phyloP scores from a whole-genome alignment of 441 rosid species.

The Cnidoscolus chayamansa region DNA sequence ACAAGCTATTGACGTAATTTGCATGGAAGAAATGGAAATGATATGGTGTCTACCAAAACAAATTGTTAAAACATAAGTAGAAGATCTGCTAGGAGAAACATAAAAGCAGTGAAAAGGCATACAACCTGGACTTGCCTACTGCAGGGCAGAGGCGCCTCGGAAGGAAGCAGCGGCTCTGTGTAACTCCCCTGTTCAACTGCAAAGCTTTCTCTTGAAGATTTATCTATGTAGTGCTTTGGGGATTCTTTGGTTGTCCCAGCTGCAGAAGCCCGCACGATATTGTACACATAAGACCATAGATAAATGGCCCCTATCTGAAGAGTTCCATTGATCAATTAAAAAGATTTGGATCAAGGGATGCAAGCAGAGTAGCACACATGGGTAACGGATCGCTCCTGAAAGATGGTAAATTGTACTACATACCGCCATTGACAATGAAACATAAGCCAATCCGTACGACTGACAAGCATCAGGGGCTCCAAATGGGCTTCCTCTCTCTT shows the following conservation, averaged over 20 bases:
- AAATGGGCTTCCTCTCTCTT: slow-evolving; percentile 78
- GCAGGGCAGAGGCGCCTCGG: slow-evolving; percentile 21
- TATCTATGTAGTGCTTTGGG: slow-evolving; percentile 3
- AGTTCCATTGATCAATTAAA: neutral
- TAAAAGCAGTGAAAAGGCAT: too few relatives aligned
- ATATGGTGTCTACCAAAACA: too few relatives aligned
- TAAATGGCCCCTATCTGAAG: slow-evolving; percentile 67
- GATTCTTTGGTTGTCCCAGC: slow-evolving; percentile 23
- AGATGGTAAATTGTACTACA: neutral
- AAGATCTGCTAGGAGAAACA: too few relatives aligned
- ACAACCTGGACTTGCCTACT: slow-evolving; percentile 24
- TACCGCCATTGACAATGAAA: slow-evolving; percentile 89
- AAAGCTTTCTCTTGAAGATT: too few relatives aligned
- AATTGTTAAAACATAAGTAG: too few relatives aligned
- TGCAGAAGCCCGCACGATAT: slow-evolving; percentile 51
- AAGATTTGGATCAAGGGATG: too few relatives aligned
- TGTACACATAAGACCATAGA: slow-evolving; percentile 74
- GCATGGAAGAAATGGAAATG: too few relatives aligned
- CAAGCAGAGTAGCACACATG: too few relatives aligned
- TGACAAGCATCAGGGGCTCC: slow-evolving; percentile 57
- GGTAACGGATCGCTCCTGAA: too few relatives aligned
- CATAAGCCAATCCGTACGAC: slow-evolving; percentile 59
- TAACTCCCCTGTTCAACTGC: slow-evolving; percentile 18
- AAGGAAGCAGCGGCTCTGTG: slow-evolving; percentile 47
- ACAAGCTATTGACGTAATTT: too few relatives aligned